Evolutionary conservation across 2,329 filamentous ascomycete genomes (phyloP).

Genomic region (Cryoendolithus antarcticus): DNA sequence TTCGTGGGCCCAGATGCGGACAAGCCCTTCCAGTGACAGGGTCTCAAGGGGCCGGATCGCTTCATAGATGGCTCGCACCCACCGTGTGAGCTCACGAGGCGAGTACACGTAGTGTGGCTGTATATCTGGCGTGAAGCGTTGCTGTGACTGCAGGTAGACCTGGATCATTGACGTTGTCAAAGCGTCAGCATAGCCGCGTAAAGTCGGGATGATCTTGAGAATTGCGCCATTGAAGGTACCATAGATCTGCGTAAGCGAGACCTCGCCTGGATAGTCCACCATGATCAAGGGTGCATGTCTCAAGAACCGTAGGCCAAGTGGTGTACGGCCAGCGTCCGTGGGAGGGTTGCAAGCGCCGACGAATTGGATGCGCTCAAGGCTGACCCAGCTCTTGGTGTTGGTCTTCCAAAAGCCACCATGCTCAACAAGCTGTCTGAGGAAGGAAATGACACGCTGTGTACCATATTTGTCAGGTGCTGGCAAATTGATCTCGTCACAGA

Average conservation of each 20-base stretch:
- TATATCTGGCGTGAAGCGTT: constrained; percentile 87
- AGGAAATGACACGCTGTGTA: constrained; percentile 93
- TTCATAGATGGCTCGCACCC: constrained; percentile 96
- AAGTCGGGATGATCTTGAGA: constrained; percentile 86
- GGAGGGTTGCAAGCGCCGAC: constrained; percentile 98
- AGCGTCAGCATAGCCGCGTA: constrained; percentile 89
- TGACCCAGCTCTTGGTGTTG: constrained; percentile 95
- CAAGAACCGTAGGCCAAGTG: constrained; percentile 85
- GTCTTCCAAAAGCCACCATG: constrained; percentile 99
- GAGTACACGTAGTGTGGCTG: constrained; percentile 99
- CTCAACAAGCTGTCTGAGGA: constrained; percentile 92
- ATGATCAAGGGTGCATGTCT: constrained; percentile 97
- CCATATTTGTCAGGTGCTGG: constrained; percentile 95
- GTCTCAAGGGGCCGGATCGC: constrained; percentile 85
- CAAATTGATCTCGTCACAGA: constrained; percentile 99
- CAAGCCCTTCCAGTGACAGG: constrained; percentile 72
- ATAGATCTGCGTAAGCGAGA: constrained; percentile 92
- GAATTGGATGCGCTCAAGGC: constrained; percentile 94
- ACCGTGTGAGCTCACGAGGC: constrained; percentile 92
- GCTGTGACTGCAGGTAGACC: constrained; percentile 89
- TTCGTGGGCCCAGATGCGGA: constrained; percentile 85
- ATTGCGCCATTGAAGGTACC: constrained; percentile 95
- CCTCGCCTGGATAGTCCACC: constrained; percentile 96
- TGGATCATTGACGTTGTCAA: constrained; percentile 96
- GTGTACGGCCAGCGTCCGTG: constrained; percentile 90